Percentiles rank a stretch among this genome's conserved stretches.
Evolutionary conservation across 352 stramenopile genomes (phyloP).

Genomic region (Pythium volutum): DNA sequence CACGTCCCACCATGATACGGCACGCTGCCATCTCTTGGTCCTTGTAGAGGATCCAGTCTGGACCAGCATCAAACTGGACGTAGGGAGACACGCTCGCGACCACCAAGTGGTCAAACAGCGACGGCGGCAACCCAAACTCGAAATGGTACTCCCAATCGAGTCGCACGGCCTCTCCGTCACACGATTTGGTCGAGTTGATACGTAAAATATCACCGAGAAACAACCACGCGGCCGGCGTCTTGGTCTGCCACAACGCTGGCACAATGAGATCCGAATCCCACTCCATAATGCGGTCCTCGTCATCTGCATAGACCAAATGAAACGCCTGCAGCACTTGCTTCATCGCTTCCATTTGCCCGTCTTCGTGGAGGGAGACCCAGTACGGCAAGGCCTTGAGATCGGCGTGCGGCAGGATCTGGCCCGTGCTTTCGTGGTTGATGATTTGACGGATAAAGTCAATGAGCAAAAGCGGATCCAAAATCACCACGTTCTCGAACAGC

Average conservation of each 20-base stretch:
- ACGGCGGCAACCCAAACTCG: slow-evolving; percentile 3
- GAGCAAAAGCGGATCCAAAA: slow-evolving; percentile 9
- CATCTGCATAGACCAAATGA: background rate
- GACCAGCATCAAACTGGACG: no score
- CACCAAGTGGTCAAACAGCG: no score
- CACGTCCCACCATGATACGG: slow-evolving; percentile 6
- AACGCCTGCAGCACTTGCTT: background rate
- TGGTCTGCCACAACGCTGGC: no score
- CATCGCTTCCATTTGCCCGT: background rate
- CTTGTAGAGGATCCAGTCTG: background rate
- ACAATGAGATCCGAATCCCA: slow-evolving; percentile 4
- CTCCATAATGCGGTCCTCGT: background rate
- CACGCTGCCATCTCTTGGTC: background rate
- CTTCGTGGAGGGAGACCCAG: background rate
- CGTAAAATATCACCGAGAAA: slow-evolving; percentile 3
- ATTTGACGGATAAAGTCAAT: slow-evolving; percentile 18
- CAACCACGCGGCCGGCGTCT: background rate
- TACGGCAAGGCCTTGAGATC: background rate
- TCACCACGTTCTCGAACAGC: background rate
- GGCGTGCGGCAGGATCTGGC: background rate
- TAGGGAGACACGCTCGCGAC: no score
- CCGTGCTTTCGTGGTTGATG: slow-evolving; percentile 7
- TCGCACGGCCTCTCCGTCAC: background rate
- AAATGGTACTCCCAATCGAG: background rate
- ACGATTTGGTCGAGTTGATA: background rate